Percentiles rank a stretch among this genome's conserved stretches.
phyloP scores from a whole-genome alignment of 2,329 filamentous ascomycete species.

The Claviceps africana region DNA sequence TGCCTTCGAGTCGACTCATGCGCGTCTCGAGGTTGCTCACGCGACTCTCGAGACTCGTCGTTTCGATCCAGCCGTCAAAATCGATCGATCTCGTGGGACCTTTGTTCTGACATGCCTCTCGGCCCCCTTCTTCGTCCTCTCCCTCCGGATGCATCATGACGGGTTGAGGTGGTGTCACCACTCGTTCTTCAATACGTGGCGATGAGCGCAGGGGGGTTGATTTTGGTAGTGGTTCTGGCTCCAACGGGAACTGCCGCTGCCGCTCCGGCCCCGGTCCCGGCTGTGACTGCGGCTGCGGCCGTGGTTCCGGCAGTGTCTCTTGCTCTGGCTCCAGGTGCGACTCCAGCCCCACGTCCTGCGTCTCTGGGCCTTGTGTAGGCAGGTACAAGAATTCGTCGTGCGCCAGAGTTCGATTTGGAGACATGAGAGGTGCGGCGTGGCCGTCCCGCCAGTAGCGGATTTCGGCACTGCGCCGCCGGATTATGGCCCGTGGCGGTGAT shows the following conservation, averaged over 20 bases:
- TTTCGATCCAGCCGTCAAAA: conserved; percentile 19
- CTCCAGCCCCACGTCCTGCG: conserved; percentile 6
- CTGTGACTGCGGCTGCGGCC: conserved; percentile 13
- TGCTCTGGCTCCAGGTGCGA: conserved; percentile 18
- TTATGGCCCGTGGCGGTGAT: conserved; percentile 12
- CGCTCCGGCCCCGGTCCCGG: too few species aligned
- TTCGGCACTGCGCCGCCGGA: conserved; percentile 45
- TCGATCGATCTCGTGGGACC: neutral
- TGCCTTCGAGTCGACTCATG: conserved; percentile 38
- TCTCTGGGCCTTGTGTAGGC: conserved; percentile 14
- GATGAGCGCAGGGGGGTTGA: conserved; percentile 1
- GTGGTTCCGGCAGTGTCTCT: conserved; percentile 12
- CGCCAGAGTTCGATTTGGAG: conserved; percentile 34
- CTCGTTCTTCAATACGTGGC: neutral
- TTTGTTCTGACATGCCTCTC: neutral
- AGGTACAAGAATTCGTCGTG: conserved; percentile 19
- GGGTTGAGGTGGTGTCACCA: neutral
- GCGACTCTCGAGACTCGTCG: conserved; percentile 38
- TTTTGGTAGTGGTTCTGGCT: neutral
- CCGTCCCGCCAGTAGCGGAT: conserved; percentile 52
- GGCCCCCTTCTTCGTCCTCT: neutral
- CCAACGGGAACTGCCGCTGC: neutral
- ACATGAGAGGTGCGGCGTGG: conserved; percentile 36
- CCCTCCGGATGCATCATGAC: neutral
- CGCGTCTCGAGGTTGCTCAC: conserved; percentile 37